Evolutionary conservation across 2,329 filamentous ascomycete genomes (phyloP), one percentile per base, ranked within the genome.

Genomic region (Thermoascus crustaceus): DNA sequence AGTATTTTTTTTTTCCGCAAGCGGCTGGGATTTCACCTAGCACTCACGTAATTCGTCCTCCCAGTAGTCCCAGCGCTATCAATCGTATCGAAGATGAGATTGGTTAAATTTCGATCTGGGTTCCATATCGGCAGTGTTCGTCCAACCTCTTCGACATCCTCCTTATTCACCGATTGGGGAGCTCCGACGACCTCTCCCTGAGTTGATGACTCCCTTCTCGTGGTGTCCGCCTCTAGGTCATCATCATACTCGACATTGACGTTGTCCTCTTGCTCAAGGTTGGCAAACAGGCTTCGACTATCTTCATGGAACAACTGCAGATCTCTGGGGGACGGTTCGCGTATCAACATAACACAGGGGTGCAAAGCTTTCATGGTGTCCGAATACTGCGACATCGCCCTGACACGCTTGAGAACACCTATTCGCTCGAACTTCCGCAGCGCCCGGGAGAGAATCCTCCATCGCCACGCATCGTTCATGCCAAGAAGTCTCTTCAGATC

Each of bases 121-220:
- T 58, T 68, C 76, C 76, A 80, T 39, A 61, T 62, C 5, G 74
- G 71, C 10, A 69, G 53, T 9, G 62, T 52, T 17, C 66, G 55
- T 13, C 52, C 56, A 33, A 49, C 44, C 19, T 57, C 50, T 20
- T 54, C 49, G 41, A 50, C 45, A 10, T 46, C 45, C 27, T 49
- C 43, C 23, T 48, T 41, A 18, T 51, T 40, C n/a, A 48, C 26
- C 7, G n/a, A n/a, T n/a, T n/a, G n/a, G n/a, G n/a, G n/a, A n/a
- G n/a, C n/a, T n/a, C 40, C 46, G 4, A 45, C 40, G 26, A 40
- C 39, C 8, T 47, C 39, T 3, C 45, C 42, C 7, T 32, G 36
- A n/a, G 39, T 35, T 6, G 41, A 37, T 4, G 44, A 13, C 4
- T 37, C 33, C 6, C 17, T 34, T 13, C 36, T 33, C 10, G 27